Evolutionary conservation across 139 green algal species (phyloP), one percentile per base, ranked within the genome.

Genomic region (Coelastrella sp.): DNA sequence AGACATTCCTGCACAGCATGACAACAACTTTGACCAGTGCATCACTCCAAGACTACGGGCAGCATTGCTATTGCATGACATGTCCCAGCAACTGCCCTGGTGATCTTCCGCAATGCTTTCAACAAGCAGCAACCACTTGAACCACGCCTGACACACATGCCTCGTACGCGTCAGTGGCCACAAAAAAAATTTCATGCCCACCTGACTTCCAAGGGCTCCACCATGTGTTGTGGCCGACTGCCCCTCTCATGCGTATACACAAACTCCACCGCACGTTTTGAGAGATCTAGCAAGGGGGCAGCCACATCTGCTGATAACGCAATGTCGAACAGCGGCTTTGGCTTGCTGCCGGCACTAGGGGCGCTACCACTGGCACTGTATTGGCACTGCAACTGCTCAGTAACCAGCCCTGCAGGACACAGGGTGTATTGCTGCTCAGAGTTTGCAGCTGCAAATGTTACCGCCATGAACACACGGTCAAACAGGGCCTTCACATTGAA

Each of bases 281-380:
- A 96, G 58, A 97, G 95, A 17, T 96, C 92, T 80, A 98, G 92
- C 71, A 96, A 86, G 7, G 96, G 96, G 13, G 87, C 87, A 13
- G 93, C 92, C 20, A 98, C 93, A 8, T 95, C 86, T 11, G 93
- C 94, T 22, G 77, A 59, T 71, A 90, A 58, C 20, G 22, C 7
- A 11, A 94, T 80, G 68, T 96, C 92, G 90, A 95, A 96, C 7
- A 91, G 73, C 19, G 60, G 56, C 32, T 79, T 16, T 14, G 47
- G 61, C 75, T 80, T 89, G 54, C 64, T 88, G 7, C 86, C n/a
- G 56, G 76, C 79, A 59, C 47, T 57, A 17, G 89, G 92, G 71
- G 68, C 66, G 14, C 81, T 87, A 77, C 73, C 89, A 23, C 79
- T 88, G 59, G 80, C 86, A 60, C 22, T 65, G 20, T 75, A 89